Evolutionary conservation across 2,329 filamentous ascomycete genomes (phyloP), one percentile per base, ranked within the genome.

Genomic region (Botrytis deweyae): DNA sequence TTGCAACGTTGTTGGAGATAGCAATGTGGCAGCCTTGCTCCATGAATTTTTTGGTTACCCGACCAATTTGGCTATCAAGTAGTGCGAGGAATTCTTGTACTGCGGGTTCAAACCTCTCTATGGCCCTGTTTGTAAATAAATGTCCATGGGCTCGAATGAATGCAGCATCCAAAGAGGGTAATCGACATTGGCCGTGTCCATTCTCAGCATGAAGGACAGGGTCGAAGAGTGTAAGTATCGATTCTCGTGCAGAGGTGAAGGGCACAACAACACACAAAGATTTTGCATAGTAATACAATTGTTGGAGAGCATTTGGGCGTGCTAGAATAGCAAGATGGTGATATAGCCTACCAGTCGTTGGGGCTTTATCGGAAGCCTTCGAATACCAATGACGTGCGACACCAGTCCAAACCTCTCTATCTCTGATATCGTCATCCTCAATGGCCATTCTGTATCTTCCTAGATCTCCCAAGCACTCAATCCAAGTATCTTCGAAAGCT

Each of bases 401-500:
- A 0, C 88, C 87, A 0, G 92, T 93, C 95, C 95, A 98, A 0
- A 90, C 88, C 67, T 97, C 93, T 0, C 78, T 85, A 72, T 95
- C 92, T 3, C 88, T 83, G 33, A 92, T 86, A 75, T 96, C 91
- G 40, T 92, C 89, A 59, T 97, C 92, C 81, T 98, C 95, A 63
- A 98, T 94, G 0, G 94, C 94, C 94, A 98, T 98, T 75, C 87
- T 81, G 63, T 97, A 98, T 33, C 95, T 86, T 0, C 91, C 92
- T 0, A 98, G 83, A 79, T 98, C 95, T 0, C 95, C 95, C 0
- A 98, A 84, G 71, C 95, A 98, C 77, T 98, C 95, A 81, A 76
- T 80, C 95, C 95, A 98, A 0, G 93, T 97, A 73, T 96, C 92
- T 70, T 92, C 88, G 77, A 97, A 98, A 0, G 88, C 86, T 0